Conservation (phyloP, 805 yeast species). For the Candida boleticola region DNA sequence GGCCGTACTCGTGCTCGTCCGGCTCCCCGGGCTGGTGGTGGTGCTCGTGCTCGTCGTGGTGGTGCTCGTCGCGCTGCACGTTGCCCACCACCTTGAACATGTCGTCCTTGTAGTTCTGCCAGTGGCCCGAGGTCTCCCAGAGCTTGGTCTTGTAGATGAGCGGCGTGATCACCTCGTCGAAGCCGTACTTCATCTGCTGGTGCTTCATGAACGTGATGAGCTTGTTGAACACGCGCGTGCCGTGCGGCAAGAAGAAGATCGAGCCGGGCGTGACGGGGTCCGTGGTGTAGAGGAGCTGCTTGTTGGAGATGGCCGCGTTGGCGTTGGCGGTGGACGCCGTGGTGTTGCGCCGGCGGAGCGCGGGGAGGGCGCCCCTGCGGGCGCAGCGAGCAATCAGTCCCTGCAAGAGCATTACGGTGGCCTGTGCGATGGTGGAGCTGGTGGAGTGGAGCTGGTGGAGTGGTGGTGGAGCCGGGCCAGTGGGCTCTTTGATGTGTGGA, state of each 20-base stretch:
- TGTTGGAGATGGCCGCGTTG: conserved; percentile 44
- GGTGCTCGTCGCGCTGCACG: conserved; percentile 29
- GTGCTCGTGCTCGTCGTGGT: conserved; percentile 9
- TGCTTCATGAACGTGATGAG: conserved; percentile 78
- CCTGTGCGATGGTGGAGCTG: too few species aligned
- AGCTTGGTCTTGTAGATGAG: conserved; percentile 75
- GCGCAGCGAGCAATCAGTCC: too few species aligned
- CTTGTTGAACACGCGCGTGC: conserved; percentile 81
- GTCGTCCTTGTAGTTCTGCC: conserved; percentile 92
- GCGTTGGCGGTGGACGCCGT: neutral
- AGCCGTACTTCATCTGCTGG: conserved; percentile 79
- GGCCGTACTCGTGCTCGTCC: conserved; percentile 53
- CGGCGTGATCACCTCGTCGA: conserved; percentile 91
- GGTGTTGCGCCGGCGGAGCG: neutral
- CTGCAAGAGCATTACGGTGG: too few species aligned
- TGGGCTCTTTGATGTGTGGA: too few species aligned
- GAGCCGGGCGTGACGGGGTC: conserved; percentile 89
- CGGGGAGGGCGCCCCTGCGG: too few species aligned
- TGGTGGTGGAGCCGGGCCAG: too few species aligned
- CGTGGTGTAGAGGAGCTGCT: conserved; percentile 74
- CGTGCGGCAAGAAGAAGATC: conserved; percentile 88
- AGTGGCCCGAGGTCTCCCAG: conserved; percentile 93
- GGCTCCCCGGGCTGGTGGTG: conserved; percentile 10
- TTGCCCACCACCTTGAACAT: conserved; percentile 85
- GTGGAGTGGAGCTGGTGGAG: too few species aligned